Conservation (phyloP, 2,329 filamentous ascomycete species). For the Pseudogymnoascus sp. region DNA sequence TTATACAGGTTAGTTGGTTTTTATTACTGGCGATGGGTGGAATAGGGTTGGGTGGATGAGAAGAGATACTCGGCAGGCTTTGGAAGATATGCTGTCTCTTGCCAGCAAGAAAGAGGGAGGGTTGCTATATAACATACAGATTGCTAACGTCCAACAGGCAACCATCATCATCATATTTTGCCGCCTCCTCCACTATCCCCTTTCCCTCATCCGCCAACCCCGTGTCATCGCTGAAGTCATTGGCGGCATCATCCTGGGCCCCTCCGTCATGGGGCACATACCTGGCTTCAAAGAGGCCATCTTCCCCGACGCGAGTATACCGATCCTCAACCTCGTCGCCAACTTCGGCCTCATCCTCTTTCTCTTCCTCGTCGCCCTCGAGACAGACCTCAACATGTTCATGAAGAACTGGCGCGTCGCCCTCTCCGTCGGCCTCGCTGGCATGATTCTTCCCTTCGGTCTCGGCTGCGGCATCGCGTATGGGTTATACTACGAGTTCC, state of each 20-base stretch:
- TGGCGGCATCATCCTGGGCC: constrained; percentile 75
- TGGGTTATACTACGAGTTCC: constrained; percentile 70
- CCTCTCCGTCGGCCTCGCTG: constrained; percentile 64
- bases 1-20: constrained; percentile 49
- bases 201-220: constrained; percentile 69
- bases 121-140: neutral
- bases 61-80: neutral
- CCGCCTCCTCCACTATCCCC: constrained; percentile 64
- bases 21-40: neutral
- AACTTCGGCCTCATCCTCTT: constrained; percentile 79
- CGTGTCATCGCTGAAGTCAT: constrained; percentile 79
- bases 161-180: constrained; percentile 68
- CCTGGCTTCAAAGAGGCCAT: constrained; percentile 68
- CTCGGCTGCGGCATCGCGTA: constrained; percentile 72
- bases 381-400: constrained; percentile 74
- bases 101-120: neutral
- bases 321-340: constrained; percentile 66
- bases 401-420: constrained; percentile 74
- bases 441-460: constrained; percentile 76
- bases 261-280: constrained; percentile 80
- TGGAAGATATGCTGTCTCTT: neutral
- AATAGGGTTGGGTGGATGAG: neutral
- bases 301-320: constrained; percentile 67
- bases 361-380: constrained; percentile 78
- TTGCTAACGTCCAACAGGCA: constrained; percentile 38